Evolutionary conservation across 306 rosid species (phyloP), one percentile per base, ranked within the genome.

Genomic region (Chamaecrista fasciculata): DNA sequence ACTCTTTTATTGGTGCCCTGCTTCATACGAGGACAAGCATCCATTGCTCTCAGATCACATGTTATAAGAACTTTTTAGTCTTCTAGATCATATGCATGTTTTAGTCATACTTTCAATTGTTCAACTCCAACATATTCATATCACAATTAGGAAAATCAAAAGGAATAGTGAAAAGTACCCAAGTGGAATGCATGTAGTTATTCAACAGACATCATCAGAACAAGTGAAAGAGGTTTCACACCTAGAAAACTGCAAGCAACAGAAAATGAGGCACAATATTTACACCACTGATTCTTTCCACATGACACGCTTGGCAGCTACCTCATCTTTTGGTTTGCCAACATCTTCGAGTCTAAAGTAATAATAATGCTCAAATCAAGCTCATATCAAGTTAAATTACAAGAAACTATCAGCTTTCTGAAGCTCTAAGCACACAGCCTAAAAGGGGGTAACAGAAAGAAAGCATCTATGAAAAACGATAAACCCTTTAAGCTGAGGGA

Each of bases 161-260:
- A 9, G 39, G 6, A 29, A 57, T 28, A 28, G 4, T 28, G 19
- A 59, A 31, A 5, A 8, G 8, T 16, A 33, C 6, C 43, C 65
- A 33, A 5, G 12, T 10, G 14, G 18, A 65, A 51, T 50, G 62
- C 29, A 24, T 5, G 11, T 9, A 5, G 19, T 49, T 49, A 19
- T 33, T 23, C 37, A 4, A 16, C 18, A 66, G 6, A 66, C 11
- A 50, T 5, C 7, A 52, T 8, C 51, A 20, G 33, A 37, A 50
- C 6, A 66, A 40, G 64, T 19, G 42, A 48, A 16, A 62, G 31
- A 20, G 47, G 33, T 26, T n/a, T 68, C 90, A 59, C 37, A 88
- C 99, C 97, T 64, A 94, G 89, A 82, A 91, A 94, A 69, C 97
- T 78, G 84, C 99, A 94, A 70, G 95, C 97, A 47, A 94, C 97